Evolutionary conservation across 495 filamentous ascomycete genomes (phyloP), one percentile per base, ranked within the genome.

Genomic region (Penicillium goetzii): DNA sequence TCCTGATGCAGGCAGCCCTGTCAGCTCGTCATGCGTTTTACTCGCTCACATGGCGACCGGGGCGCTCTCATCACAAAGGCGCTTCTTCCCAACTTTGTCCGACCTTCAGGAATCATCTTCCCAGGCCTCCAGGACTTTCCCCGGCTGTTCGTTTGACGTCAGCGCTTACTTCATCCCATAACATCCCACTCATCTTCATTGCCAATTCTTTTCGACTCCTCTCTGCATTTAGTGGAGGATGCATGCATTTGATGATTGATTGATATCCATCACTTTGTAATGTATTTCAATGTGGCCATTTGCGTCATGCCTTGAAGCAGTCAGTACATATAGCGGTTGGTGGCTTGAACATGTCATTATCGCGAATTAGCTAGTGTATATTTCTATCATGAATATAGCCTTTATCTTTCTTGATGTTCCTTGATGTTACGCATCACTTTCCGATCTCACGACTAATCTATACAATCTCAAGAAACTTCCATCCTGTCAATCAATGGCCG

Each of bases 281-380:
- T 51, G 32, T 45, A 34, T 23, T 25, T 40, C 32, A 15, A 49
- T 14, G n/a, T 34, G 40, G 30, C 32, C 26, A 21, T 21, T 41
- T 28, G 4, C 6, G 58, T 50, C 26, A 23, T 23, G 34, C 10
- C 21, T 55, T 17, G 19, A 51, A 34, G 3, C 25, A 26, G 17
- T 47, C 56, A 34, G 25, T 41, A 58, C n/a, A 21, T 33, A 33
- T 33, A 15, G n/a, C 19, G 26, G 40, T 30, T 32, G 38, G 38
- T 49, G 47, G 25, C 23, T 30, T 51, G 47, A 51, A 30, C 30
- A 21, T 55, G 32, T 36, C 19, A 55, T 36, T n/a, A 55, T 55
- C 30, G 19, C 52, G 30, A 30, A 33, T 49, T 21, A 49, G 28
- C 40, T 32, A 49, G 41, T 49, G 49, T 28, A 58, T 49, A 47